Evolutionary conservation across 1,284 basidiomycete genomes (phyloP).

Genomic region (Irpex lacteus): DNA sequence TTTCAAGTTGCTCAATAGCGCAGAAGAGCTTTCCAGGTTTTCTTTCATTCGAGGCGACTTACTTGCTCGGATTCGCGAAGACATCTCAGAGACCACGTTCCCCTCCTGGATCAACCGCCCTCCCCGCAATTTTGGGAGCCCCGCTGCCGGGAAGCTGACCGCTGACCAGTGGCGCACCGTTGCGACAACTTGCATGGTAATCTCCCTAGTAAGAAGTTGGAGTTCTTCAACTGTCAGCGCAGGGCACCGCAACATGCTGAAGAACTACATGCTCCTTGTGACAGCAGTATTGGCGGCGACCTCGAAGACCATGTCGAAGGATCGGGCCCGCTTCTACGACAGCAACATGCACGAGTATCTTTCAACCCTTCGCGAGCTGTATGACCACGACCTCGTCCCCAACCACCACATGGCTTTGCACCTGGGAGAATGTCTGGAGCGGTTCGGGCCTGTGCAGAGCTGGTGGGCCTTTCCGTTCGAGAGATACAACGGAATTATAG

Average conservation of each 20-base stretch:
- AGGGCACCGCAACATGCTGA: constrained; percentile 14
- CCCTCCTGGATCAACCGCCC: constrained; percentile 33
- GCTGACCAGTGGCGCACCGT: constrained; percentile 36
- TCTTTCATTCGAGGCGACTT: constrained; percentile 4
- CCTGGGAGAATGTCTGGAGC: constrained; percentile 29
- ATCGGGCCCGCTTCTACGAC: not conserved
- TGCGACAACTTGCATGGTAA: constrained; percentile 21
- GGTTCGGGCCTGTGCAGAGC: constrained; percentile 32
- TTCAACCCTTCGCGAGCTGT: not conserved
- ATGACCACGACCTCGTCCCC: constrained; percentile 14
- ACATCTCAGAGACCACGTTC: constrained; percentile 22
- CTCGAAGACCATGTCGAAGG: not conserved
- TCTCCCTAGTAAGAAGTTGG: constrained; percentile 27
- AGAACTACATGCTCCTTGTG: constrained; percentile 28
- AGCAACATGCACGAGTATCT: not conserved
- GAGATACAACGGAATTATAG: constrained; percentile 26
- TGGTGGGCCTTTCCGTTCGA: constrained; percentile 39
- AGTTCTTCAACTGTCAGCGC: constrained; percentile 10
- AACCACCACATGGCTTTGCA: constrained; percentile 29
- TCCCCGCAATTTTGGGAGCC: constrained; percentile 31
- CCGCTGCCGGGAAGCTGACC: constrained; percentile 29
- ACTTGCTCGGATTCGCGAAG: constrained; percentile 11
- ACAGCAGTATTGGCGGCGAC: constrained; percentile 16
- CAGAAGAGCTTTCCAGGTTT: not conserved
- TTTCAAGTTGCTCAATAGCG: not conserved